A percentile compares a stretch with the other conserved stretches of the same genome.
Conservation (phyloP, 2,329 filamentous ascomycete species). For the Chalara sp. region DNA sequence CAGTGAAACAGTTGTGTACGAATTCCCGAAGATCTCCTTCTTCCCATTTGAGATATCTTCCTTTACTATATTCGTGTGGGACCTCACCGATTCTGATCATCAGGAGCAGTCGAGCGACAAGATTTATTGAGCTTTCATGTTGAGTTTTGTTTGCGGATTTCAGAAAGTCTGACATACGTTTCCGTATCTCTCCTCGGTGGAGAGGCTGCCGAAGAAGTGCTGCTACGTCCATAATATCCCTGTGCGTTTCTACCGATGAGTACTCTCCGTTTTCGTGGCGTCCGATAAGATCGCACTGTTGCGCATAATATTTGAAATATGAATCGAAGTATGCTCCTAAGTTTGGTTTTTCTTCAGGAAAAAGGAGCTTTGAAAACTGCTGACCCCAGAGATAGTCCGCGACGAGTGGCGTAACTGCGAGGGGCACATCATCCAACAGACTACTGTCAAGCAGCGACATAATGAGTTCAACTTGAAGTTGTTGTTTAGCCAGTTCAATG, state of each 20-base stretch:
- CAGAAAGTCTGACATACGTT: constrained; percentile 2
- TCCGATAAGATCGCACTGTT: constrained; percentile 6
- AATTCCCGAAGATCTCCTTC: background rate
- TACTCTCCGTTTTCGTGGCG: no score
- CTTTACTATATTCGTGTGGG: constrained; percentile 2
- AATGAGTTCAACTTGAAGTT: background rate
- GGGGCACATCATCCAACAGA: background rate
- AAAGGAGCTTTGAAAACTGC: background rate
- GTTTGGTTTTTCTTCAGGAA: background rate
- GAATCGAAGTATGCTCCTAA: constrained; percentile 1
- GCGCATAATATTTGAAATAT: constrained; percentile 5
- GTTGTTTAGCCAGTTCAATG: no score
- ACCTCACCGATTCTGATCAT: constrained; percentile 9
- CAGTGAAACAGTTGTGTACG: constrained; percentile 1
- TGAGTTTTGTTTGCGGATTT: constrained; percentile 2
- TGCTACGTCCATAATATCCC: no score
- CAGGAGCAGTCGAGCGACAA: constrained; percentile 5
- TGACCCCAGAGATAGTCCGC: constrained; percentile 3
- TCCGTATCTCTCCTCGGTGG: constrained; percentile 3
- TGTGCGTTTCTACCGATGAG: no score
- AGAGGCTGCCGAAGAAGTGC: no score
- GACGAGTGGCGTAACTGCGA: background rate
- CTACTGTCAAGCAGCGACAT: constrained; percentile 5
- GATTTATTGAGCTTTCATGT: constrained; percentile 10
- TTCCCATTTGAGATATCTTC: constrained; percentile 1